Evolutionary conservation across 202 grass and related monocot species (phyloP), one percentile per base, ranked within the genome.

Genomic region (Eragrostis tef): DNA sequence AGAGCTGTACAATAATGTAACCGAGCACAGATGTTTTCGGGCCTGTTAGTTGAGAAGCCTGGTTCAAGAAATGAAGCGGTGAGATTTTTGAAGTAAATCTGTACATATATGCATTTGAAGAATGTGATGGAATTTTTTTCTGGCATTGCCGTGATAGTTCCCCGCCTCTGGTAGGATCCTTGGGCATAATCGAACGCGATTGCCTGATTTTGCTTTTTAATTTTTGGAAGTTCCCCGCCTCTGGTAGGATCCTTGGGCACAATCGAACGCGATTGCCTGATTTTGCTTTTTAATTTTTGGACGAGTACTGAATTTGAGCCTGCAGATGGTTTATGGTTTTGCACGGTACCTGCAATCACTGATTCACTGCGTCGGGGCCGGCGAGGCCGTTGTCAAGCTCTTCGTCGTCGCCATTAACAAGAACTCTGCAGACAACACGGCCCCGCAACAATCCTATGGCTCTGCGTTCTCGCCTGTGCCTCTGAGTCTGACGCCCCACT

Each of bases 1-100:
- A 11, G 70, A 42, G 36, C 15, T 78, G 67, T 81, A 71, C 14
- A 52, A 15, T 43, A 15, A 27, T 53, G 74, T 26, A 29, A 57
- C 36, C 29, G 70, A 29, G 19, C n/a, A 58, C 56, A 54, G 31
- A 64, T 31, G 17, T 10, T 49, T 16, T 78, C 3, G 6, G 36
- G 14, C 42, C 16, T 78, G 50, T 10, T 20, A 36, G 57, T 27
- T 45, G 19, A 16, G 49, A 54, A 67, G 45, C 3, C 26, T 20
- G 7, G 26, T 61, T 72, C 15, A 48, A 6, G 79, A 48, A 11
- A 67, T 7, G 12, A 49, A 21, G 53, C 25, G 1, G 2, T 22
- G 13, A 80, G 14, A 25, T 45, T 58, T 17, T 45, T 56, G 6
- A n/a, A 54, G 56, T 16, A 7, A 26, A 46, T 31, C 15, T 34